Percentiles rank a stretch among this genome's conserved stretches.
These are phyloP conservation scores for Saccharomycopsis amapae DNA, from an alignment of 805 yeast species.

Conservation along the genomic window DNA sequence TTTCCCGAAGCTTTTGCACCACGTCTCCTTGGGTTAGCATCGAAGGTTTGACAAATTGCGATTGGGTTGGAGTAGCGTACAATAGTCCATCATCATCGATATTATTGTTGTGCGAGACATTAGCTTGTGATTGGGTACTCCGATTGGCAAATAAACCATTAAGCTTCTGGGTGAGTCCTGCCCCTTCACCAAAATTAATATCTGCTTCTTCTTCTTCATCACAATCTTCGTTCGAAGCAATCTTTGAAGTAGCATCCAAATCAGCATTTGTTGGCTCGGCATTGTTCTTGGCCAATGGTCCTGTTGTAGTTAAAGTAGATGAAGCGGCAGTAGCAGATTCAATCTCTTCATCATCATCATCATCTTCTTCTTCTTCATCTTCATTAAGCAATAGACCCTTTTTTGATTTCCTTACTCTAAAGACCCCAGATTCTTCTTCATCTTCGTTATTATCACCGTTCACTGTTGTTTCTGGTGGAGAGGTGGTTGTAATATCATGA, in stretches of 20 bases:
- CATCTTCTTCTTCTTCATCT: slow-evolving; percentile 25
- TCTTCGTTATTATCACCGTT: neutral
- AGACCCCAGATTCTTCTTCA: slow-evolving; percentile 5
- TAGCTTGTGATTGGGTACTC: too few relatives aligned
- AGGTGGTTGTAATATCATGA: neutral
- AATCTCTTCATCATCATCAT: slow-evolving; percentile 22
- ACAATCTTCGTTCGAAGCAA: too few relatives aligned
- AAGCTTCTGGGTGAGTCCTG: slow-evolving; percentile 22
- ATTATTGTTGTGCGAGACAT: too few relatives aligned
- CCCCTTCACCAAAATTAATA: slow-evolving; percentile 18
- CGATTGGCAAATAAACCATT: slow-evolving; percentile 15
- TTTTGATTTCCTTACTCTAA: slow-evolving; percentile 6
- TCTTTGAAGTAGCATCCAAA: too few relatives aligned
- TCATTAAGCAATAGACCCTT: slow-evolving; percentile 21
- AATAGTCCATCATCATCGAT: neutral
- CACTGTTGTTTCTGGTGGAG: neutral
- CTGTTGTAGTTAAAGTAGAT: neutral
- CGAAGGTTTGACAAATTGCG: neutral
- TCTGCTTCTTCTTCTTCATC: slow-evolving; percentile 22
- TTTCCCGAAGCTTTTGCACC: neutral
- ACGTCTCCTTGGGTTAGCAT: neutral
- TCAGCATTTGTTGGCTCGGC: too few relatives aligned
- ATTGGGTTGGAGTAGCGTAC: neutral
- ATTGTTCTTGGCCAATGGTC: too few relatives aligned
- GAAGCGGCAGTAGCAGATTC: too few relatives aligned